These are phyloP conservation scores for Lepidium sativum DNA, from an alignment of 345 rosid species.

Conservation along the genomic window DNA sequence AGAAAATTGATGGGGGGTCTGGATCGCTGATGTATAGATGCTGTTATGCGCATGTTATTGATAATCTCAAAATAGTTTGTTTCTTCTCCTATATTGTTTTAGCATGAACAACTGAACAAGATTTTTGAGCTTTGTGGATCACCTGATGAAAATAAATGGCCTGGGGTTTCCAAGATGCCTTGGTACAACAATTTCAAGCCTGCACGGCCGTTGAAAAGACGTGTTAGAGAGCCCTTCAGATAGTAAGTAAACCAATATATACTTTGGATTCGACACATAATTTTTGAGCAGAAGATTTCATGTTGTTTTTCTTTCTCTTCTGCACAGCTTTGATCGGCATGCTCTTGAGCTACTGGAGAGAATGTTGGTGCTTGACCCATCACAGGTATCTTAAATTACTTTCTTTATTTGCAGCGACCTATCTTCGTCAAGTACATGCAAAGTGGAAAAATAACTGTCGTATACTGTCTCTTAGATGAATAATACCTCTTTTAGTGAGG, in stretches of 20 bases:
- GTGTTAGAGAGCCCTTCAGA: slow-evolving; percentile 68
- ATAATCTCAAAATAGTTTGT: neutral
- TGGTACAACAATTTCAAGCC: slow-evolving; percentile 58
- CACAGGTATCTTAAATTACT: slow-evolving; percentile 48
- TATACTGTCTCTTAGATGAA: neutral
- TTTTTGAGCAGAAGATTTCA: slow-evolving; percentile 5
- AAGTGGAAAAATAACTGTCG: neutral
- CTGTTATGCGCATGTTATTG: neutral
- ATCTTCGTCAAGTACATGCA: neutral
- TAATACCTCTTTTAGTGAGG: neutral
- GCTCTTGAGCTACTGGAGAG: slow-evolving; percentile 88
- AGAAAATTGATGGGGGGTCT: neutral
- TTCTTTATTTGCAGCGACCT: neutral
- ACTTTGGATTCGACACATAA: neutral
- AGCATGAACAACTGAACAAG: slow-evolving; percentile 61
- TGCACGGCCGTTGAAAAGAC: slow-evolving; percentile 49
- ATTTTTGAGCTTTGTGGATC: slow-evolving; percentile 68
- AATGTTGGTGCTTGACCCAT: slow-evolving; percentile 87
- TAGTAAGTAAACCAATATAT: slow-evolving; percentile 42
- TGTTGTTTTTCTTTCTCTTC: neutral
- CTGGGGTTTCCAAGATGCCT: slow-evolving; percentile 63
- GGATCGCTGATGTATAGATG: neutral
- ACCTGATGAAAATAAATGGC: slow-evolving; percentile 63
- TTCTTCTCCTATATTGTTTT: slow-evolving; percentile 5
- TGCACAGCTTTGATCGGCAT: slow-evolving; percentile 68